These are phyloP conservation scores for Rhodotorula babjevae DNA, from an alignment of 768 basidiomycete species.

Conservation along the genomic window DNA sequence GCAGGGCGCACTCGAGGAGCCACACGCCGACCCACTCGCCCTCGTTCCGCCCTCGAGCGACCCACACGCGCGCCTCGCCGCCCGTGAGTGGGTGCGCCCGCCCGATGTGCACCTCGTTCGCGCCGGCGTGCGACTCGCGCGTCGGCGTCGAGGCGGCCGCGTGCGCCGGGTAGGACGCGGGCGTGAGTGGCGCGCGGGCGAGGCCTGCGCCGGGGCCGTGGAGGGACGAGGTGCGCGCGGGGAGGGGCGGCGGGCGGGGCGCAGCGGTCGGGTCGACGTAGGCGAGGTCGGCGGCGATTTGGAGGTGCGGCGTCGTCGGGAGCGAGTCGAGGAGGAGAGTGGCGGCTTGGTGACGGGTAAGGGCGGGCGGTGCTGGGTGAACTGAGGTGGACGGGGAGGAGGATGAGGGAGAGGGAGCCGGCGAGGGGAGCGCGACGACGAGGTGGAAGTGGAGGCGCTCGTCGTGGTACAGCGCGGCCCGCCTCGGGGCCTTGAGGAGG, in stretches of 20 bases:
- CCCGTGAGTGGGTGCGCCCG: neutral
- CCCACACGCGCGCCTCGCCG: slow-evolving; percentile 11
- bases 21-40: slow-evolving; percentile 21
- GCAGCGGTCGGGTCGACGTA: slow-evolving; percentile 11
- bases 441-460: neutral
- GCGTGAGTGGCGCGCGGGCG: slow-evolving; percentile 6
- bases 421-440: neutral
- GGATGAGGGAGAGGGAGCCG: neutral
- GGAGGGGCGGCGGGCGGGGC: neutral
- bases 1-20: slow-evolving; percentile 3
- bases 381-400: too few species aligned
- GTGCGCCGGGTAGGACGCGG: neutral
- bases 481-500: neutral
- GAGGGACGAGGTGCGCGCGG: neutral
- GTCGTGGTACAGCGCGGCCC: slow-evolving; percentile 1
- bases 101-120: neutral
- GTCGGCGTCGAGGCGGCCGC: neutral
- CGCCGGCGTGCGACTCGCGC: neutral
- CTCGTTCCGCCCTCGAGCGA: neutral
- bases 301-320: neutral
- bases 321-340: slow-evolving; percentile 8
- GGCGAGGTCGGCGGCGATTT: slow-evolving; percentile 9
- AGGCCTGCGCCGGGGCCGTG: neutral
- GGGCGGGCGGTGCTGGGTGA: neutral
- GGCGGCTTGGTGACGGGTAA: slow-evolving; percentile 10